phyloP scores from a whole-genome alignment of 2,329 filamentous ascomycete genomes.

The Neodidymelliopsis sp. region DNA sequence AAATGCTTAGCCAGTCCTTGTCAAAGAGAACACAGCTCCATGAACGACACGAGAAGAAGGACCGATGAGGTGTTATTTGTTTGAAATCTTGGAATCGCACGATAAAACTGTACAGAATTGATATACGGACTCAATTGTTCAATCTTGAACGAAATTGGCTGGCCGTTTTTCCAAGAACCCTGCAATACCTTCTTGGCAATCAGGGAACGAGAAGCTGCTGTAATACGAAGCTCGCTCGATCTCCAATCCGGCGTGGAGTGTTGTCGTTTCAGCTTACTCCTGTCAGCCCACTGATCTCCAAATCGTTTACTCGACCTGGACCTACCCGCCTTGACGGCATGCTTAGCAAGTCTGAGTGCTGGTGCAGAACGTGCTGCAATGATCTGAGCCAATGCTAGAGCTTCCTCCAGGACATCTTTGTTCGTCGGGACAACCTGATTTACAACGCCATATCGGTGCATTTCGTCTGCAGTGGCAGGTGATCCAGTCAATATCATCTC shows the following conservation, averaged over 20 bases:
- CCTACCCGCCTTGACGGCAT: constrained; percentile 54
- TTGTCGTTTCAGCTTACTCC: constrained; percentile 52
- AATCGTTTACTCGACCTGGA: constrained; percentile 1
- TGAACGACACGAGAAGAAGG: constrained; percentile 4
- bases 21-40: not conserved
- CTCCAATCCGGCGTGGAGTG: constrained; percentile 52
- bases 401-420: constrained; percentile 49
- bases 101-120: too few species aligned
- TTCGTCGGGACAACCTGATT: constrained; percentile 48
- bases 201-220: constrained; percentile 47
- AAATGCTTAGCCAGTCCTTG: not conserved
- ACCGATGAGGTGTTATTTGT: constrained; percentile 3
- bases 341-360: constrained; percentile 54
- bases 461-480: constrained; percentile 47
- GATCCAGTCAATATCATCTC: constrained; percentile 55
- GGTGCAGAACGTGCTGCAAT: constrained; percentile 53
- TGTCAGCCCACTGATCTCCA: constrained; percentile 24
- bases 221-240: constrained; percentile 46
- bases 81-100: too few species aligned
- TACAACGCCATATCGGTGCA: constrained; percentile 53
- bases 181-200: constrained; percentile 53
- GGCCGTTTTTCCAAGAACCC: constrained; percentile 53
- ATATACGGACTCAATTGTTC: not conserved
- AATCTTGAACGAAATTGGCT: constrained; percentile 26
- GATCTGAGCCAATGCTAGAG: constrained; percentile 49